Conservation (phyloP, 495 filamentous ascomycete genomes). For the Aspergillus ostianus region DNA sequence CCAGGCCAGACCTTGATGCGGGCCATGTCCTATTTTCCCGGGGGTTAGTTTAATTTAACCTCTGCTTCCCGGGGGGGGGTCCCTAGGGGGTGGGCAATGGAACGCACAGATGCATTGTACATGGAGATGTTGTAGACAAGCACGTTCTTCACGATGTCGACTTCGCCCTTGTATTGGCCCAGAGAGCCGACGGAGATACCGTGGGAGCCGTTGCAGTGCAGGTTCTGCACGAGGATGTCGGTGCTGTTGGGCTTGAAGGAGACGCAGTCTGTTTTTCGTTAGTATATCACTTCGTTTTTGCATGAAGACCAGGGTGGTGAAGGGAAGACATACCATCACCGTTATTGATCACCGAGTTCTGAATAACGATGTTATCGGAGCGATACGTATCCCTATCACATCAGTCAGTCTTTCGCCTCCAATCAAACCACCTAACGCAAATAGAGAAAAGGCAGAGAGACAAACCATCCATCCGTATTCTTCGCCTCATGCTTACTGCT, state of each 20-base stretch:
- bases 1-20: constrained; percentile 73
- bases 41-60: constrained; percentile 1
- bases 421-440: neutral
- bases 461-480: constrained; percentile 65
- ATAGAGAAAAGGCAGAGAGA: neutral
- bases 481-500: constrained; percentile 54
- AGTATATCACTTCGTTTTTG: constrained; percentile 4
- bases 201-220: constrained; percentile 70
- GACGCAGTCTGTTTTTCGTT: constrained; percentile 55
- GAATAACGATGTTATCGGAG: constrained; percentile 60
- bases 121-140: constrained; percentile 67
- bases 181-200: constrained; percentile 71
- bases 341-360: constrained; percentile 67
- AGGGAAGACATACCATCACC: constrained; percentile 51
- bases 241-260: constrained; percentile 77
- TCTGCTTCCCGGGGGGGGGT: neutral
- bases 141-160: constrained; percentile 65
- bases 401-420: neutral
- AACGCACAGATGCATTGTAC: constrained; percentile 54
- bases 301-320: neutral
- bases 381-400: constrained; percentile 58
- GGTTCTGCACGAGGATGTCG: constrained; percentile 68
- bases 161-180: constrained; percentile 61
- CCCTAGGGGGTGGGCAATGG: neutral
- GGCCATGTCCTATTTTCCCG: constrained; percentile 50